Evolutionary conservation across 2,329 filamentous ascomycete genomes (phyloP).

Genomic region (Pyrenophora seminiperda): DNA sequence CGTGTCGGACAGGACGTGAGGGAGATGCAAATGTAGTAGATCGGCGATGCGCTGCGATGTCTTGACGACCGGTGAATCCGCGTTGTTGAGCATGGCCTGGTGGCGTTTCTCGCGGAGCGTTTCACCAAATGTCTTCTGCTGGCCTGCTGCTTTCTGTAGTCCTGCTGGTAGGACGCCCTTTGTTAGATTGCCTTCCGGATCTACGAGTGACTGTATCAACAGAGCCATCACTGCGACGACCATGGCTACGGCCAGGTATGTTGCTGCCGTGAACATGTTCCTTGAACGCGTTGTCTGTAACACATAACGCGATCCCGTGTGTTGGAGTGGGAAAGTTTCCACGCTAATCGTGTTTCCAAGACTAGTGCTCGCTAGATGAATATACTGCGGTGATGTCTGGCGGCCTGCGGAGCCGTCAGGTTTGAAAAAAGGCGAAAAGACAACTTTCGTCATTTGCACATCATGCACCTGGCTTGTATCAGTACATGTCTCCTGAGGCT

Average conservation of each 20-base stretch:
- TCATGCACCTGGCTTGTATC: conserved; percentile 46
- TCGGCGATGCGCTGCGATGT: conserved; percentile 41
- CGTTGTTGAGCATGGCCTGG: conserved; percentile 31
- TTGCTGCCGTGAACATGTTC: conserved; percentile 58
- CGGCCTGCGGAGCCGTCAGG: conserved; percentile 32
- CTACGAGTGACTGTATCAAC: conserved; percentile 65
- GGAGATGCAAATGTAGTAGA: conserved; percentile 36
- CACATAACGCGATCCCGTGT: conserved; percentile 66
- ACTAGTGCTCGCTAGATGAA: conserved; percentile 81
- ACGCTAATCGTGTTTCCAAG: conserved; percentile 80
- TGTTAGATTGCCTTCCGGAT: conserved; percentile 55
- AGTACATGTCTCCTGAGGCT: neutral
- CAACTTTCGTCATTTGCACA: conserved; percentile 63
- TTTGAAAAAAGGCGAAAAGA: conserved; percentile 54
- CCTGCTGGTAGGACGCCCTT: conserved; percentile 58
- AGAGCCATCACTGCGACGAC: conserved; percentile 67
- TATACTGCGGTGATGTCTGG: conserved; percentile 57
- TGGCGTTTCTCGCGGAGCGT: conserved; percentile 33
- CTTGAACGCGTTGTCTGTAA: conserved; percentile 63
- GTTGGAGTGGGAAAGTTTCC: conserved; percentile 73
- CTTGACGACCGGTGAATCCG: conserved; percentile 32
- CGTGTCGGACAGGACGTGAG: conserved; percentile 16
- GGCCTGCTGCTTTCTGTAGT: conserved; percentile 49
- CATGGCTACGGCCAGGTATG: conserved; percentile 62
- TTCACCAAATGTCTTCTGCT: conserved; percentile 38